Evolutionary conservation across 2,329 filamentous ascomycete species (phyloP).

Genomic region (Talaromyces funiculosus): DNA sequence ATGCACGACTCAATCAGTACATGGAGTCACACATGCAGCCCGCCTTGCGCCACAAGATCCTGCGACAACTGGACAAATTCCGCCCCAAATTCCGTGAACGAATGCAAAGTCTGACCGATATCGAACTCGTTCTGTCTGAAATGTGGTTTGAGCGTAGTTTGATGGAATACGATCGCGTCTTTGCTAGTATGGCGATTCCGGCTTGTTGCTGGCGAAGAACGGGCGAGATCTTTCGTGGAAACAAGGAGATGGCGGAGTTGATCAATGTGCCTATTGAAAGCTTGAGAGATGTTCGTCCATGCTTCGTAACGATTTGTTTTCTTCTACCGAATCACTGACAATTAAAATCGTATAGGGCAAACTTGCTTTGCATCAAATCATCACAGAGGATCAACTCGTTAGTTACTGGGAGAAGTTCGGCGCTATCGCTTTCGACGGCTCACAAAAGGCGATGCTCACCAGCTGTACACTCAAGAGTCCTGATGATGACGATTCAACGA

Average conservation of each 20-base stretch:
- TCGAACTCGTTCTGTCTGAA: constrained; percentile 89
- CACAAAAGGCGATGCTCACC: constrained; percentile 90
- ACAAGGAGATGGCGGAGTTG: constrained; percentile 97
- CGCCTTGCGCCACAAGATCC: constrained; percentile 79
- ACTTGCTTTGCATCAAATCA: constrained; percentile 88
- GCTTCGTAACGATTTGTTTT: neutral
- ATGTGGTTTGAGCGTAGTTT: constrained; percentile 98
- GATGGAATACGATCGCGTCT: constrained; percentile 97
- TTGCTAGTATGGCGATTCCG: constrained; percentile 97
- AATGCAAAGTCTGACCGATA: constrained; percentile 84
- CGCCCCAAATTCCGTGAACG: constrained; percentile 93
- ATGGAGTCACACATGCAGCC: constrained; percentile 84
- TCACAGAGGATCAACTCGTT: constrained; percentile 89
- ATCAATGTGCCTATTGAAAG: constrained; percentile 89
- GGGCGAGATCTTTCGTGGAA: constrained; percentile 93
- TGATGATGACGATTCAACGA: constrained; percentile 60
- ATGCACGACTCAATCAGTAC: constrained; percentile 81
- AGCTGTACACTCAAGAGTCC: constrained; percentile 87
- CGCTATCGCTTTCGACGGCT: constrained; percentile 90
- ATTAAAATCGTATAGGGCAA: constrained; percentile 60
- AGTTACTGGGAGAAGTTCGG: constrained; percentile 99
- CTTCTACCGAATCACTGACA: neutral
- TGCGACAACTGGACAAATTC: constrained; percentile 87
- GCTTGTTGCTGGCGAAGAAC: constrained; percentile 96
- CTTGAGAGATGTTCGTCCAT: constrained; percentile 69